Conservation (phyloP, 305 asterid species). For the Fraxinus ornus region DNA sequence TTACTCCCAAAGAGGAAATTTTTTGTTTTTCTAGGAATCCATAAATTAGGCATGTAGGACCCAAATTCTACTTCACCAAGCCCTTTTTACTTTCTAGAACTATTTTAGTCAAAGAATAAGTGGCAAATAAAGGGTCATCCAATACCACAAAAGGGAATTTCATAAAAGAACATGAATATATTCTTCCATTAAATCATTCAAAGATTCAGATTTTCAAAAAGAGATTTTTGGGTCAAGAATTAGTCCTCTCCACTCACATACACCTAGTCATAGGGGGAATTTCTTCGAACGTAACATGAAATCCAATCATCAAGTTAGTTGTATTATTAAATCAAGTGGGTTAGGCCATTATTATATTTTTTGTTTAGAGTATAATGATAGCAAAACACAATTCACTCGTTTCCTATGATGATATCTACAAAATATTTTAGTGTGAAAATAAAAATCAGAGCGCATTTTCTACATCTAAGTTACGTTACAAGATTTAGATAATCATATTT, state of each 20-base stretch:
- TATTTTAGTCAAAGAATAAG: conserved; percentile 43
- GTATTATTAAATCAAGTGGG: conserved; percentile 28
- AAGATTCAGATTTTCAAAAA: conserved; percentile 33
- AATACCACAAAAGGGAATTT: conserved; percentile 15
- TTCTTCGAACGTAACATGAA: conserved; percentile 16
- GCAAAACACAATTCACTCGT: neutral
- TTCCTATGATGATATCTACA: neutral
- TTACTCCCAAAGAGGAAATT: neutral
- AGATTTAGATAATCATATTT: conserved; percentile 28
- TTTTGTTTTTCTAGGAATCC: neutral
- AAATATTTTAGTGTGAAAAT: conserved; percentile 22
- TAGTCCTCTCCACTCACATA: conserved; percentile 11
- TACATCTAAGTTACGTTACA: conserved; percentile 4
- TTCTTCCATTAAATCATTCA: conserved; percentile 15
- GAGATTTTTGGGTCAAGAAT: conserved; percentile 26
- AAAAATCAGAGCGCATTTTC: neutral
- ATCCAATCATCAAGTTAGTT: conserved; percentile 28
- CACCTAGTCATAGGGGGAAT: conserved; percentile 16
- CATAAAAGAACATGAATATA: conserved; percentile 37
- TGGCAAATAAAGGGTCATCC: conserved; percentile 26
- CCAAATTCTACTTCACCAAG: neutral
- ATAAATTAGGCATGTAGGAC: neutral
- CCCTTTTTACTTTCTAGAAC: neutral
- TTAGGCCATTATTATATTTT: conserved; percentile 20
- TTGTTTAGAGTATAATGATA: neutral